Evolutionary conservation across 2,329 filamentous ascomycete genomes (phyloP), one percentile per base, ranked within the genome.

Genomic region (Ambrosiella beaveri): DNA sequence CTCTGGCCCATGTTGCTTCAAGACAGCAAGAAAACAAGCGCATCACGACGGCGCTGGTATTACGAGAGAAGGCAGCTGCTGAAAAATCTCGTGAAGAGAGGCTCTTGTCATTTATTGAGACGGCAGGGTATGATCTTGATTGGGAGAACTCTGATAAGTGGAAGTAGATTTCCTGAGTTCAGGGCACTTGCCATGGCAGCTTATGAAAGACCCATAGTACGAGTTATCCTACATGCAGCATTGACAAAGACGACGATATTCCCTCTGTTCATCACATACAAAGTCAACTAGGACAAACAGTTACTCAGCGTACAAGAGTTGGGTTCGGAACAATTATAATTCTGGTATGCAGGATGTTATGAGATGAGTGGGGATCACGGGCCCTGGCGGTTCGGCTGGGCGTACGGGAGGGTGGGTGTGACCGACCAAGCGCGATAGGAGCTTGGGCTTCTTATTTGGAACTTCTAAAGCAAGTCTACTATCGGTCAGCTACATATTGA

Each of bases 11-110:
- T 51, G 71, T 90, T 50, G 83, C 86, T 62, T 74, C 81, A 66
- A 81, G 82, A 64, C 76, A 82, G 47, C 73, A 84, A 57, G 80
- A 86, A 64, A 78, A 86, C 57, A 63, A 79, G 59, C 81, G 82
- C 40, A 83, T 86, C 54, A 80, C 62, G n/a, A 53, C 41, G 49
- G 39, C 45, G 37, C 40, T 76, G 60, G 77, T 81, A 60, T 71
- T 82, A 52, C 73, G 81, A 66, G 73, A 70, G 56, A 73, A 38
- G 39, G 59, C 56, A 11, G 36, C 51, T 6, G 47, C 56, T 11
- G 53, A 51, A 8, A 56, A 58, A 51, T 62, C 63, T 9, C 60
- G 60, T 9, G 63, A 64, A 44, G 62, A 63, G 47, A 60, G 63
- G 1, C 60, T 64, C 11, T 51, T 64, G 17, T 57, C 58, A 1